Conservation (phyloP, 208 protist genomes). For the Acanthamoeba healyi region DNA sequence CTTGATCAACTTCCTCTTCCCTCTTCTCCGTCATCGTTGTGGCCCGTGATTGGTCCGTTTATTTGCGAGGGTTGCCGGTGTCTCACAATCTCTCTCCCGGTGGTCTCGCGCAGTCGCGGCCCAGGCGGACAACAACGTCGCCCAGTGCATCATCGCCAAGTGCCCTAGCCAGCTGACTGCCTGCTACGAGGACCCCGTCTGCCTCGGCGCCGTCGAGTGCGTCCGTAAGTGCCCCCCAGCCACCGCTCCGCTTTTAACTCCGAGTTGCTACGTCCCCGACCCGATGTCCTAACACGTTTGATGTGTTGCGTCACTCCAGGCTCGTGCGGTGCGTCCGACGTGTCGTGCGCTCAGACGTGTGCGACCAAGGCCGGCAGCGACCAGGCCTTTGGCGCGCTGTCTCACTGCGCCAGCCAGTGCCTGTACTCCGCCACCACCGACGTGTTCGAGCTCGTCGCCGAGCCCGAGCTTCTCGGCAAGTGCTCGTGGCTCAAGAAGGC, state of each 20-base stretch:
- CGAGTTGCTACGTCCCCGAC: neutral
- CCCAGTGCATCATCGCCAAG: neutral
- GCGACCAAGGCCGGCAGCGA: neutral
- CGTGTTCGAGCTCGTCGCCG: neutral
- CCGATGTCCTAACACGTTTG: neutral
- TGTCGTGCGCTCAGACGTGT: neutral
- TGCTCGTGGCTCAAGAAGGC: conserved; percentile 24
- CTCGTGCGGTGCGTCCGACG: neutral
- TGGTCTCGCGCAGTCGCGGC: neutral
- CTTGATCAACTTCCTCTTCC: neutral
- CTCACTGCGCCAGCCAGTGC: neutral
- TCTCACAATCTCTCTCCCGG: too few relatives aligned
- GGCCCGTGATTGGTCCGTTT: too few relatives aligned
- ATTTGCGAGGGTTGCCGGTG: too few relatives aligned
- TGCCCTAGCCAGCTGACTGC: neutral
- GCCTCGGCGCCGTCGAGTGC: neutral
- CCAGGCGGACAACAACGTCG: neutral
- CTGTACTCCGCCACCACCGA: neutral
- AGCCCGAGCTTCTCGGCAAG: neutral
- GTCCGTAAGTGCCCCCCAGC: neutral
- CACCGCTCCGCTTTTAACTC: neutral
- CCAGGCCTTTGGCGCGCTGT: neutral
- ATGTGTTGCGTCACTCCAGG: neutral
- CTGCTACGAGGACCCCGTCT: neutral
- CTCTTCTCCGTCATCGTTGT: neutral